A percentile compares a stretch with the other conserved stretches of the same genome.
These are phyloP conservation scores for Solanum hybrid DNA, from an alignment of 305 asterid genomes.

Conservation along the genomic window DNA sequence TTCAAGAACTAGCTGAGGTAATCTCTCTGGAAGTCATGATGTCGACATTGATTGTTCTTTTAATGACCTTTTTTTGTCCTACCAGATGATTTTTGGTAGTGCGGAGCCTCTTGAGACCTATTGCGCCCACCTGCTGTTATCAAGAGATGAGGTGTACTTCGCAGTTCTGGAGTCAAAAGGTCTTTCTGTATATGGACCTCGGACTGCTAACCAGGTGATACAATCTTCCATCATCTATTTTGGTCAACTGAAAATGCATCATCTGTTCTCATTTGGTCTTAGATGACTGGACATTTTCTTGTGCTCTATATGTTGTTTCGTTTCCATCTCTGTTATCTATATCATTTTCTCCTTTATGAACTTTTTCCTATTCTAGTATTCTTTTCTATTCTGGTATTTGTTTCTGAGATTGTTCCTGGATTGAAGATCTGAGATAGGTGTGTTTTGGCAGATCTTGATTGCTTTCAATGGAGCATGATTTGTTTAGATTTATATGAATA, in stretches of 20 bases:
- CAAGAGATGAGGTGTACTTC: slow-evolving; percentile 73
- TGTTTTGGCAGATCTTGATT: neutral
- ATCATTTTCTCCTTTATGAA: neutral
- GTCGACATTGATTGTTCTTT: slow-evolving; percentile 18
- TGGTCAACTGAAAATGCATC: neutral
- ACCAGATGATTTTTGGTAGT: slow-evolving; percentile 96
- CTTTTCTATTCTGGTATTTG: neutral
- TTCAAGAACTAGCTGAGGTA: slow-evolving; percentile 88
- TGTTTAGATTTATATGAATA: neutral
- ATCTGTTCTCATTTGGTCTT: neutral
- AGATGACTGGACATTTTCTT: neutral
- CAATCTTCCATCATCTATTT: neutral
- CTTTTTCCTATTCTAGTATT: neutral
- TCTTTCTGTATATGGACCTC: slow-evolving; percentile 68
- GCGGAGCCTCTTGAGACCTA: slow-evolving; percentile 87
- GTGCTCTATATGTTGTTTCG: neutral
- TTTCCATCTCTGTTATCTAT: neutral
- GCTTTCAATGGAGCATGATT: neutral
- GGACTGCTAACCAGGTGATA: slow-evolving; percentile 63
- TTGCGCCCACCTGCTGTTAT: slow-evolving; percentile 73
- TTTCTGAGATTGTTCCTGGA: neutral
- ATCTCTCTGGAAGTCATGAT: slow-evolving; percentile 12
- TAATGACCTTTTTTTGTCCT: slow-evolving; percentile 35
- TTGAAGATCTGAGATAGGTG: neutral
- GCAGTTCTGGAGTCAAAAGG: slow-evolving; percentile 56